A percentile compares a stretch with the other conserved stretches of the same genome.
Conservation (phyloP, 345 rosid genomes). For the Gossypium bickii region DNA sequence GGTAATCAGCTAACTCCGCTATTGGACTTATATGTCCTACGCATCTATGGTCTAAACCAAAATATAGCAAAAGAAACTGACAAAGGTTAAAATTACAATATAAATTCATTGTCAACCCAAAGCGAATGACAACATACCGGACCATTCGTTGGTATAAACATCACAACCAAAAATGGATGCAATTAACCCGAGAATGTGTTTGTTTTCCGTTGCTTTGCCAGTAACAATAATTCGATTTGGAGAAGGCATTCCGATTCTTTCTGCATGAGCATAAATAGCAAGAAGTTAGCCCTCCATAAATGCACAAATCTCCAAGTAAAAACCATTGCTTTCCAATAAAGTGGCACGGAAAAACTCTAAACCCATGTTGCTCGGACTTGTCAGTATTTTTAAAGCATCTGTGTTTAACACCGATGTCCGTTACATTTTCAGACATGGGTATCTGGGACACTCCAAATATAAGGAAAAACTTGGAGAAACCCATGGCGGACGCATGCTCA, state of each 20-base stretch:
- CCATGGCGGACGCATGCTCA: too few relatives aligned
- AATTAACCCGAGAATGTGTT: constrained; percentile 49
- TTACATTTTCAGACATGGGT: too few relatives aligned
- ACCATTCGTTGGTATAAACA: constrained; percentile 35
- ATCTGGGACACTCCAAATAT: too few relatives aligned
- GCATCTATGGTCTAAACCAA: neutral
- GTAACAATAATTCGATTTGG: constrained; percentile 76
- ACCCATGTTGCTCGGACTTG: neutral
- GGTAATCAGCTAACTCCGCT: neutral
- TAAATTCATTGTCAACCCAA: neutral
- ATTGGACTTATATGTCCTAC: neutral
- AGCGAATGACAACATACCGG: constrained; percentile 41
- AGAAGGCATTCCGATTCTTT: constrained; percentile 79
- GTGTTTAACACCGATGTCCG: too few relatives aligned
- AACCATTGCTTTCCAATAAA: constrained; percentile 2
- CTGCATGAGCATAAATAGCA: constrained; percentile 80
- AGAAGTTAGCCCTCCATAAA: constrained; percentile 82
- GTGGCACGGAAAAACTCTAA: neutral
- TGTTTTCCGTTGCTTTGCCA: constrained; percentile 79
- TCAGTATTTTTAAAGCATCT: too few relatives aligned
- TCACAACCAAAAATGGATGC: constrained; percentile 83
- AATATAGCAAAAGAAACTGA: neutral
- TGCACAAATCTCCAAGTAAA: constrained; percentile 60
- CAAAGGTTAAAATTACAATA: neutral
- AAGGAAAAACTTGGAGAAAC: too few relatives aligned